Evolutionary conservation across 1,284 basidiomycete genomes (phyloP).

Genomic region (Trametes versicolor): DNA sequence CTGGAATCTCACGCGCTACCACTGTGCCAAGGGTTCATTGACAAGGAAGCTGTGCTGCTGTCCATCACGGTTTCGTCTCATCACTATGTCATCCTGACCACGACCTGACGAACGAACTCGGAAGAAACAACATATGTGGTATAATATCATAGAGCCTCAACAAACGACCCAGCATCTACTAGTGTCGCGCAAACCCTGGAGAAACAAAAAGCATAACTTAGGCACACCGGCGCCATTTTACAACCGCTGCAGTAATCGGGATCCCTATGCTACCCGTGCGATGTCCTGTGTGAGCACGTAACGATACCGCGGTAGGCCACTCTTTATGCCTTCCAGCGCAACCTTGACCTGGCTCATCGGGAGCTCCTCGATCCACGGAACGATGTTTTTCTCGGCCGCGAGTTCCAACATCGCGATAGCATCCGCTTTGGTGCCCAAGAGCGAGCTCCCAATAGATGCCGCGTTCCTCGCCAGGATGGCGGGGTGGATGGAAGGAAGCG

Average conservation of each 20-base stretch:
- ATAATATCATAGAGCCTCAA: too few species aligned
- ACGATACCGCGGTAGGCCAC: constrained; percentile 62
- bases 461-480: constrained; percentile 51
- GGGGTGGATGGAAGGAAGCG: constrained; percentile 49
- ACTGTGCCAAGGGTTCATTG: constrained; percentile 37
- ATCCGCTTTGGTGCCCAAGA: constrained; percentile 74
- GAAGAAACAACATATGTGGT: too few species aligned
- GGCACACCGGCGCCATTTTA: too few species aligned
- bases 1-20: constrained; percentile 39
- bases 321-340: constrained; percentile 62
- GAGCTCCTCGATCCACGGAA: constrained; percentile 61
- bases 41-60: neutral
- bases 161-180: too few species aligned
- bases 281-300: constrained; percentile 56
- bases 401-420: constrained; percentile 68
- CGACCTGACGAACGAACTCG: too few species aligned
- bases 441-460: constrained; percentile 51
- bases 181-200: too few species aligned
- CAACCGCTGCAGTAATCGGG: neutral
- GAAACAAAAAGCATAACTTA: too few species aligned
- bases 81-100: too few species aligned
- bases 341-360: constrained; percentile 67
- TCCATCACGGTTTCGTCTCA: too few species aligned
- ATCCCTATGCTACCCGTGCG: neutral
- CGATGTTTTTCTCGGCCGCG: constrained; percentile 62